Conservation (phyloP, 2,329 filamentous ascomycete species). For the Penicillium crustosum region DNA sequence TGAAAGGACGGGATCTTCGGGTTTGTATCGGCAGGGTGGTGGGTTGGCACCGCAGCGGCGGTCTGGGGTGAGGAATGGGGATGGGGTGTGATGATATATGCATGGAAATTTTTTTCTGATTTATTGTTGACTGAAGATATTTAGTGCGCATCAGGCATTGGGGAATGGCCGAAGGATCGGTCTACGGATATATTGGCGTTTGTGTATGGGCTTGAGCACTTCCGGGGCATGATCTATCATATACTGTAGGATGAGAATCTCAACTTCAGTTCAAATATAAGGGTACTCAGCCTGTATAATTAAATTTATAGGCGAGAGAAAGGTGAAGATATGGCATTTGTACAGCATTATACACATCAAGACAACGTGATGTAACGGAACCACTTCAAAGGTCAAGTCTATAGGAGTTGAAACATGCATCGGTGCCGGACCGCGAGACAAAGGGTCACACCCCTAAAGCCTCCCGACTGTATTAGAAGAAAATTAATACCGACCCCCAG, state of each 20-base stretch:
- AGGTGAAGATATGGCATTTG: not conserved
- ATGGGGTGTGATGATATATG: not conserved
- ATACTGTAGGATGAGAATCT: not conserved
- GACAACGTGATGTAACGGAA: not conserved
- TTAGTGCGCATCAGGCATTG: not conserved
- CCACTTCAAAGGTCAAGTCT: not conserved
- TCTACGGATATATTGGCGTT: not conserved
- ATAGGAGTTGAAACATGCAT: not conserved
- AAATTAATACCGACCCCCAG: conserved; percentile 27
- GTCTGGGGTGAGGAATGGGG: not conserved
- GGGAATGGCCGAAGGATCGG: not conserved
- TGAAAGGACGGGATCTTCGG: not conserved
- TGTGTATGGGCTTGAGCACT: not conserved
- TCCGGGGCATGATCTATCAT: not conserved
- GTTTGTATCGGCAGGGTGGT: not conserved
- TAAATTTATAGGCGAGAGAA: not conserved
- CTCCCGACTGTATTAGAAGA: not conserved
- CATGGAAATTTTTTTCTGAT: not conserved
- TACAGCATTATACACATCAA: conserved; percentile 3
- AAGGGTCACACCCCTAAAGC: not conserved
- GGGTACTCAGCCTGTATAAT: not conserved
- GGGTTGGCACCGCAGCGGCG: not conserved
- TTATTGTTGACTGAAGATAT: not conserved
- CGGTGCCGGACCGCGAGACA: not conserved
- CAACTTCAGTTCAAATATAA: not conserved